These are phyloP conservation scores for Wickerhamomyces xylosicus DNA, from an alignment of 805 yeast species.

Conservation along the genomic window DNA sequence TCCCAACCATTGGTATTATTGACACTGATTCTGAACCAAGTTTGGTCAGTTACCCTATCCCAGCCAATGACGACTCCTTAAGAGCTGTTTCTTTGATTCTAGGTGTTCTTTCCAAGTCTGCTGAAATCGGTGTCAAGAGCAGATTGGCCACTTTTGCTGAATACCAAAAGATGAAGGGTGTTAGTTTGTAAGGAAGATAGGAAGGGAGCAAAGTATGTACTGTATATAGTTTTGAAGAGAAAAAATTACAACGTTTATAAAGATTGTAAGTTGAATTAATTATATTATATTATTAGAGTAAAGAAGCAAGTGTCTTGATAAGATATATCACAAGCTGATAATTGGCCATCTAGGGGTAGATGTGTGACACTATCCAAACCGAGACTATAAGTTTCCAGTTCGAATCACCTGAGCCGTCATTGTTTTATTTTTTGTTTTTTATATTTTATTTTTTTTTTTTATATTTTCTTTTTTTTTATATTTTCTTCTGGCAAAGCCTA, in stretches of 20 bases:
- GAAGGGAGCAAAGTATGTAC: background rate
- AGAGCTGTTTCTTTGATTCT: slow-evolving; percentile 71
- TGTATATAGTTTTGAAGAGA: background rate
- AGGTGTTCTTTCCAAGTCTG: slow-evolving; percentile 82
- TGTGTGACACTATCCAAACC: too few species aligned
- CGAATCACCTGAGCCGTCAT: too few species aligned
- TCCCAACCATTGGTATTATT: slow-evolving; percentile 89
- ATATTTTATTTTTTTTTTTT: too few species aligned
- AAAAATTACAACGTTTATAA: background rate
- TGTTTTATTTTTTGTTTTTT: too few species aligned
- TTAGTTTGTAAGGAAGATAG: background rate
- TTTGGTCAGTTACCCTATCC: slow-evolving; percentile 86
- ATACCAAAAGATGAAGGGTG: slow-evolving; percentile 1
- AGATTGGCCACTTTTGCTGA: slow-evolving; percentile 11
- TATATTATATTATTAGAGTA: background rate
- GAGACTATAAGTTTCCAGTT: too few species aligned
- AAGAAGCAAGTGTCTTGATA: too few species aligned
- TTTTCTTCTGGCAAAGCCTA: too few species aligned
- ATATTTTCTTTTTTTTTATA: too few species aligned
- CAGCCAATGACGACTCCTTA: slow-evolving; percentile 88
- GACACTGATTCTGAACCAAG: slow-evolving; percentile 93
- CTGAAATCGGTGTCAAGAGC: slow-evolving; percentile 56
- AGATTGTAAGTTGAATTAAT: background rate
- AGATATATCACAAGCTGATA: background rate
- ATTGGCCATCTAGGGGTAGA: too few species aligned